phyloP scores from a whole-genome alignment of 352 stramenopile species.

The Phytophthora crassamura region DNA sequence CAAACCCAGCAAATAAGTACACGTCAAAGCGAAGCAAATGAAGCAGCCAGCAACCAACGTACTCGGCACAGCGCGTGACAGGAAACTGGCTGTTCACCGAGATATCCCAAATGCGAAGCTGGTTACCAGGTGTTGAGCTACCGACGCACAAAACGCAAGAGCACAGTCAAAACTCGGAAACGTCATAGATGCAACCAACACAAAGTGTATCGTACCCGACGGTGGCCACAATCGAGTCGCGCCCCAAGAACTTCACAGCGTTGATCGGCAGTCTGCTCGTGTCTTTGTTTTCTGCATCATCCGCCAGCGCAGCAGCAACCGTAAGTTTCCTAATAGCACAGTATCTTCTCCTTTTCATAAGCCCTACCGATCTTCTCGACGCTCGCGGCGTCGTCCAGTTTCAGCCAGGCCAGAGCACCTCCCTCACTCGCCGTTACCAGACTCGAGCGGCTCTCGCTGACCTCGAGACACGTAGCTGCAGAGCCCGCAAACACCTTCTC shows the following conservation, averaged over 20 bases:
- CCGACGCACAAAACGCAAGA: not conserved
- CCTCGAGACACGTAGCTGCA: conserved; percentile 66
- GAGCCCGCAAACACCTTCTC: conserved; percentile 49
- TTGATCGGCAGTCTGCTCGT: conserved; percentile 63
- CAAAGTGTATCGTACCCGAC: conserved; percentile 51
- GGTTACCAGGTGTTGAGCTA: conserved; percentile 59
- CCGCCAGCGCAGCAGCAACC: not conserved
- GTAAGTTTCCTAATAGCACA: not conserved
- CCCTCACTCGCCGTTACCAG: conserved; percentile 61
- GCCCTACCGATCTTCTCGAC: conserved; percentile 60
- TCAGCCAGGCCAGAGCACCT: conserved; percentile 72
- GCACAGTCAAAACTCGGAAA: not conserved
- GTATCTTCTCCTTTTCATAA: not conserved
- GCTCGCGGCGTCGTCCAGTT: conserved; percentile 58
- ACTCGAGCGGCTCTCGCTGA: conserved; percentile 49
- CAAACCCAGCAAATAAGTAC: not conserved
- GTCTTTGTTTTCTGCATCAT: conserved; percentile 53
- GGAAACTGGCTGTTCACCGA: conserved; percentile 61
- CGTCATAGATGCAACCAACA: not conserved
- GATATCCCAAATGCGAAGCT: conserved; percentile 84
- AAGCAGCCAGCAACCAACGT: conserved; percentile 26
- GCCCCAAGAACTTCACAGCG: conserved; percentile 76
- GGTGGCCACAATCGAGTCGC: conserved; percentile 70
- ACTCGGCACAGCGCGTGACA: conserved; percentile 62
- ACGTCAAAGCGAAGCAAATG: not conserved